Conservation (phyloP, 2,329 filamentous ascomycete genomes). For the Daldinia sp. region DNA sequence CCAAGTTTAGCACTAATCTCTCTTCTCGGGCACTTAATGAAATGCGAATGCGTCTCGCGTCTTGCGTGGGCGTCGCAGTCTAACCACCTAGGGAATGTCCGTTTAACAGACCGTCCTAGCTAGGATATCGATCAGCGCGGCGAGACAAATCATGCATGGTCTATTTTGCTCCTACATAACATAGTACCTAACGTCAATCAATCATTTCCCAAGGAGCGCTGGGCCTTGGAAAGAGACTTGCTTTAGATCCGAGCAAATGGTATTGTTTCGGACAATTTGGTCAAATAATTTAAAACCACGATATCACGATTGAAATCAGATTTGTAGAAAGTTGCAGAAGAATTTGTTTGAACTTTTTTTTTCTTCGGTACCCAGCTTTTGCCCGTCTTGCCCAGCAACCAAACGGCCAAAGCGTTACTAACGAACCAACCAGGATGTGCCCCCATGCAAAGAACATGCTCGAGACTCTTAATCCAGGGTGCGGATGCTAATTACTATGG, state of each 20-base stretch:
- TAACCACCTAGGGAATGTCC: constrained; percentile 43
- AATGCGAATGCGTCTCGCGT: constrained; percentile 23
- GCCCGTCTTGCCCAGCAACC: constrained; percentile 37
- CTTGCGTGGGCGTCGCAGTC: constrained; percentile 28
- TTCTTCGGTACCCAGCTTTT: constrained; percentile 2
- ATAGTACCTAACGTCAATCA: constrained; percentile 15
- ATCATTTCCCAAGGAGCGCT: constrained; percentile 12
- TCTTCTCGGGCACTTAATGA: constrained; percentile 14
- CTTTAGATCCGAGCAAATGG: constrained; percentile 23
- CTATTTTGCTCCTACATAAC: constrained; percentile 19
- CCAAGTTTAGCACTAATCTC: constrained; percentile 7
- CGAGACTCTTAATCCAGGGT: constrained; percentile 39
- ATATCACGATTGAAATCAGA: constrained; percentile 13
- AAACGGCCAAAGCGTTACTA: constrained; percentile 36
- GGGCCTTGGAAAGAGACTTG: not conserved
- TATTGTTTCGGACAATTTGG: constrained; percentile 3
- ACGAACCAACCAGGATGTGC: constrained; percentile 21
- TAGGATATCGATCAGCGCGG: constrained; percentile 40
- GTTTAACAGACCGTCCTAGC: constrained; percentile 30
- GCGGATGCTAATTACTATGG: constrained; percentile 29
- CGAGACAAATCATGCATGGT: constrained; percentile 34
- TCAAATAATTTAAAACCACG: constrained; percentile 9
- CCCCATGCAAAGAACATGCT: constrained; percentile 40
- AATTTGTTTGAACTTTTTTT: constrained; percentile 11
- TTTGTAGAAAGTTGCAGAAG: constrained; percentile 23